Evolutionary conservation across 768 basidiomycete genomes (phyloP).

Genomic region (Solioccasus polychromus): DNA sequence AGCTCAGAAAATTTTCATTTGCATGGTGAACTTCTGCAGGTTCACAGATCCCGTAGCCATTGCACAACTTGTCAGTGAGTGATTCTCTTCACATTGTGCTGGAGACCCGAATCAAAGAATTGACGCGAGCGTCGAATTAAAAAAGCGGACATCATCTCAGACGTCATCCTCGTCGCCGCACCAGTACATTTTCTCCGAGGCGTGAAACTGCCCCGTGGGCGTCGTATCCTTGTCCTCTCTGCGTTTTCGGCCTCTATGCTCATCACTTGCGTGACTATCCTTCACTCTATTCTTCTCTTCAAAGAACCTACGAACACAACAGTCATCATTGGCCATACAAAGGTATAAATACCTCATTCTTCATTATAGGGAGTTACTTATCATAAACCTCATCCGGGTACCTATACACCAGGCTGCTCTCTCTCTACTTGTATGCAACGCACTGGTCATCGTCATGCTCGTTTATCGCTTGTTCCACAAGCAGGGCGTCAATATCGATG

Average conservation of each 20-base stretch:
- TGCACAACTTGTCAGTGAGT: slow-evolving; percentile 25
- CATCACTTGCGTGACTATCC: slow-evolving; percentile 20
- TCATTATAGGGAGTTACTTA: neutral
- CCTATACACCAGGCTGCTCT: slow-evolving; percentile 13
- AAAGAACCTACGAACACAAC: slow-evolving; percentile 1
- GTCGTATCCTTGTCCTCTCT: slow-evolving; percentile 21
- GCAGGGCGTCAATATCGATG: neutral
- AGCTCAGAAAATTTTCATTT: slow-evolving; percentile 18
- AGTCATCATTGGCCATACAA: slow-evolving; percentile 19
- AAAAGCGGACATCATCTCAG: slow-evolving; percentile 24
- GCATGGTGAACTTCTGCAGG: slow-evolving; percentile 3
- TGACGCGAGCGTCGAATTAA: neutral
- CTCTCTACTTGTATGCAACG: slow-evolving; percentile 20
- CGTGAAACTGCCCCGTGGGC: slow-evolving; percentile 10
- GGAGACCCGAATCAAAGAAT: too few relatives aligned
- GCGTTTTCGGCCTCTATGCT: slow-evolving; percentile 23
- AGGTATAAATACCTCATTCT: slow-evolving; percentile 9
- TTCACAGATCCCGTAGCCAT: slow-evolving; percentile 9
- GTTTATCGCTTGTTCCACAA: slow-evolving; percentile 13
- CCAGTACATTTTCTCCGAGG: slow-evolving; percentile 17
- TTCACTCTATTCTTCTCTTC: slow-evolving; percentile 23
- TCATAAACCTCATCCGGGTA: neutral
- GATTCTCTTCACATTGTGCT: neutral
- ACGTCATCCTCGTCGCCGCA: slow-evolving; percentile 15
- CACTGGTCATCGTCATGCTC: slow-evolving; percentile 18